These are phyloP conservation scores for Aspergillus homomorphus DNA, from an alignment of 495 filamentous ascomycete species.

Conservation along the genomic window DNA sequence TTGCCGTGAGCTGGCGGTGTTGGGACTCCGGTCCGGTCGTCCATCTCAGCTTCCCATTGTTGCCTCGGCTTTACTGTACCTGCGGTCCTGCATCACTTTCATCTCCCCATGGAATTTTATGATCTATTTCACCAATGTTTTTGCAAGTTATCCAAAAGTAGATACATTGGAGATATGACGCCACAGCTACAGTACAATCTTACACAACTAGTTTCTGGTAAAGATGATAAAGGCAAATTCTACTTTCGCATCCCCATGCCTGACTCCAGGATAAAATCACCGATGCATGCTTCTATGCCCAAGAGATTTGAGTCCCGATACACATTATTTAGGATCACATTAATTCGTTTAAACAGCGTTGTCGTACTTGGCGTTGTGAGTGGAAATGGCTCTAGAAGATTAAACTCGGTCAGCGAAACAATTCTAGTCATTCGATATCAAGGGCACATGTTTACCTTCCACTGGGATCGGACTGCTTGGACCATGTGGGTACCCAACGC, in stretches of 20 bases:
- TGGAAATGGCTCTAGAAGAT: conserved; percentile 59
- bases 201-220: conserved; percentile 9
- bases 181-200: conserved; percentile 9
- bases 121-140: neutral
- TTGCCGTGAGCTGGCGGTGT: neutral
- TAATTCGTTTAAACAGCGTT: conserved; percentile 31
- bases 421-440: neutral
- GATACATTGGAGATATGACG: conserved; percentile 9
- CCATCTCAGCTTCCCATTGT: neutral
- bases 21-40: neutral
- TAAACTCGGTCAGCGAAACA: conserved; percentile 15
- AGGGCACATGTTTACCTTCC: conserved; percentile 63
- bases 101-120: neutral
- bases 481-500: conserved; percentile 98
- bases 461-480: conserved; percentile 89
- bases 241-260: conserved; percentile 19
- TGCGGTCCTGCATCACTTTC: neutral
- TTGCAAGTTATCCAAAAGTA: neutral
- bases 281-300: conserved; percentile 28
- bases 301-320: conserved; percentile 9
- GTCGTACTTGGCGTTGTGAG: conserved; percentile 67
- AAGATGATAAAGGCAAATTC: conserved; percentile 11
- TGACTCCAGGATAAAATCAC: conserved; percentile 20
- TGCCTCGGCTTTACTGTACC: neutral
- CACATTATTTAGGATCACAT: conserved; percentile 14